Percentiles rank a stretch among this genome's conserved stretches.
Conservation (phyloP, 148 eudicot genomes). For the Heliosperma pusillum region DNA sequence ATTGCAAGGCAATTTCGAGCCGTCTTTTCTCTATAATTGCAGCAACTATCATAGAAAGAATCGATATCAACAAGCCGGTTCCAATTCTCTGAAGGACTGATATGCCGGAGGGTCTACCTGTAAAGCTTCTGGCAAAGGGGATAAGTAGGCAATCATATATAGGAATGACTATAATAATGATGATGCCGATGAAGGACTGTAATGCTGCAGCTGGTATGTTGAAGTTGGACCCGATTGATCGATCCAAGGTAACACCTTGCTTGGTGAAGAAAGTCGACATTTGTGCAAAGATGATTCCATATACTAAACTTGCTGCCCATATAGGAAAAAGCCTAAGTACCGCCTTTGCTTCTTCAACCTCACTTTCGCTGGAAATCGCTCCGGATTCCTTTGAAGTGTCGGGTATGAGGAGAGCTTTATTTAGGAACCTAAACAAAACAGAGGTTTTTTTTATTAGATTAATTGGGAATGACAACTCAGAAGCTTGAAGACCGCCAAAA, state of each 20-base stretch:
- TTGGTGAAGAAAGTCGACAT: constrained; percentile 54
- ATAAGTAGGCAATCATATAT: constrained; percentile 51
- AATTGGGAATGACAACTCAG: no score
- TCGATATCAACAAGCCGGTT: constrained; percentile 46
- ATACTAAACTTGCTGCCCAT: constrained; percentile 43
- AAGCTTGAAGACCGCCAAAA: no score
- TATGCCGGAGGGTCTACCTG: constrained; percentile 50
- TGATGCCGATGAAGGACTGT: constrained; percentile 32
- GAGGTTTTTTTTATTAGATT: no score
- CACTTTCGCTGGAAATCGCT: constrained; percentile 26
- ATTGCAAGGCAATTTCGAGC: constrained; percentile 32
- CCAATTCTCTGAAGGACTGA: constrained; percentile 67
- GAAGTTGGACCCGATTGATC: constrained; percentile 40
- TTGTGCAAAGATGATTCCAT: constrained; percentile 48
- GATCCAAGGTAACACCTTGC: constrained; percentile 61
- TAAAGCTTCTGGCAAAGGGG: constrained; percentile 41
- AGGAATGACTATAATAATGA: constrained; percentile 37
- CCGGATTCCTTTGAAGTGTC: constrained; percentile 26
- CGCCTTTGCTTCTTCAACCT: constrained; percentile 58
- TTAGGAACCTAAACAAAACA: not conserved
- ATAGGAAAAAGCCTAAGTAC: constrained; percentile 54
- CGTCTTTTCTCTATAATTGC: constrained; percentile 46
- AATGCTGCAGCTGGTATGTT: constrained; percentile 59
- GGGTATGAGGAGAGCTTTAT: constrained; percentile 54
- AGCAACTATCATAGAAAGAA: constrained; percentile 40